phyloP scores from a whole-genome alignment of 202 grass and related monocot genomes.

The Alloteropsis angusta region DNA sequence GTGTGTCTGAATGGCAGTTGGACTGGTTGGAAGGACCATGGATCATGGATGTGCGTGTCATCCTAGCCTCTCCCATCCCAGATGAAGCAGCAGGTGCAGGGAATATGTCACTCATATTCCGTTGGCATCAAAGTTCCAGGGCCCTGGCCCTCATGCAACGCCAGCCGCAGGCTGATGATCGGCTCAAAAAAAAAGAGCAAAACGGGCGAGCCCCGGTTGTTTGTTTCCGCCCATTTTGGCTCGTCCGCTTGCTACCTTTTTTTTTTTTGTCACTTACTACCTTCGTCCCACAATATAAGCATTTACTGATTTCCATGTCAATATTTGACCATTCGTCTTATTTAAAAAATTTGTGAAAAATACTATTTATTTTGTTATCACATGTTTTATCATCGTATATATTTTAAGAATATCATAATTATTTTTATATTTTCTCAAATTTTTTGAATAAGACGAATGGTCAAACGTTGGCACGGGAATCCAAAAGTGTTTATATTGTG shows the following conservation, averaged over 20 bases:
- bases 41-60: background rate
- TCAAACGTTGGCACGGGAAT: too few relatives aligned
- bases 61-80: constrained; percentile 18
- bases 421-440: too few relatives aligned
- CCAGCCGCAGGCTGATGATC: constrained; percentile 23
- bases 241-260: background rate
- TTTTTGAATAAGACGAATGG: too few relatives aligned
- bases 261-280: background rate
- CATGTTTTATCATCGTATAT: too few relatives aligned
- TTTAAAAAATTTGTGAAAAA: too few relatives aligned
- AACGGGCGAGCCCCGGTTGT: background rate
- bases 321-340: too few relatives aligned
- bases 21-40: too few relatives aligned
- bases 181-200: background rate
- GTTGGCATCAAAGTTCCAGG: constrained; percentile 31
- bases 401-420: too few relatives aligned
- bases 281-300: too few relatives aligned
- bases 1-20: constrained; percentile 1
- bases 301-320: too few relatives aligned
- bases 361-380: too few relatives aligned
- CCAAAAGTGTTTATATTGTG: too few relatives aligned
- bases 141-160: background rate
- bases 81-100: background rate
- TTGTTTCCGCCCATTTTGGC: background rate
- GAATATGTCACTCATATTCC: constrained; percentile 35